Conservation (phyloP, 257 asterid species). For the Solanum chmielewskii region DNA sequence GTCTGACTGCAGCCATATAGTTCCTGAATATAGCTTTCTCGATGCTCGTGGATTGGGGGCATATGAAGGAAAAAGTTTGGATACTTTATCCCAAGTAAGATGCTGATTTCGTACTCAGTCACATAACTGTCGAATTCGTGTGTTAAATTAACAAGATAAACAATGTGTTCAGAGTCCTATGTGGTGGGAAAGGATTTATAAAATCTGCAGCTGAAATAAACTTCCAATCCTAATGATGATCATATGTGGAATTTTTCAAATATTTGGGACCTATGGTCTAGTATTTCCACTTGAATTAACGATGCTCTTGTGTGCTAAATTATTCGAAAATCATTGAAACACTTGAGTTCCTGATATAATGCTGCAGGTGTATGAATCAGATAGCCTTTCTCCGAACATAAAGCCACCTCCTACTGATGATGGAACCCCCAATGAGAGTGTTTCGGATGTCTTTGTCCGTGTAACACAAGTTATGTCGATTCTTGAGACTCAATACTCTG, state of each 20-base stretch:
- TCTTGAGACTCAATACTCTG: conserved; percentile 85
- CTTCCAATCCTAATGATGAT: neutral
- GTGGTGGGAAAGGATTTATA: neutral
- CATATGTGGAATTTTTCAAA: neutral
- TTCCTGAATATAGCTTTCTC: conserved; percentile 90
- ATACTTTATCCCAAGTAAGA: conserved; percentile 56
- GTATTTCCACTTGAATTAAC: neutral
- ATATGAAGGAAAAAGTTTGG: conserved; percentile 68
- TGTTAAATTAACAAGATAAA: neutral
- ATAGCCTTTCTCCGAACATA: conserved; percentile 56
- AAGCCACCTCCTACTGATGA: conserved; percentile 84
- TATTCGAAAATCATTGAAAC: neutral
- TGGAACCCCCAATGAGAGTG: conserved; percentile 93
- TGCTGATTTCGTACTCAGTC: neutral
- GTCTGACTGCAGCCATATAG: conserved; percentile 44
- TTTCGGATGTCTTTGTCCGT: conserved; percentile 84
- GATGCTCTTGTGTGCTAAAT: neutral
- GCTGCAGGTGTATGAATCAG: conserved; percentile 63
- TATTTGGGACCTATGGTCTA: neutral
- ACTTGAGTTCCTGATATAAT: neutral
- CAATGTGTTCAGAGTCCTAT: neutral
- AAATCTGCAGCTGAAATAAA: neutral
- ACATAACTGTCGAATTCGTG: neutral
- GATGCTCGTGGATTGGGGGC: conserved; percentile 99
- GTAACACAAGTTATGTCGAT: conserved; percentile 92